These are phyloP conservation scores for Pseudomicrostroma phylloplanum DNA, from an alignment of 1,284 basidiomycete genomes.

Conservation along the genomic window DNA sequence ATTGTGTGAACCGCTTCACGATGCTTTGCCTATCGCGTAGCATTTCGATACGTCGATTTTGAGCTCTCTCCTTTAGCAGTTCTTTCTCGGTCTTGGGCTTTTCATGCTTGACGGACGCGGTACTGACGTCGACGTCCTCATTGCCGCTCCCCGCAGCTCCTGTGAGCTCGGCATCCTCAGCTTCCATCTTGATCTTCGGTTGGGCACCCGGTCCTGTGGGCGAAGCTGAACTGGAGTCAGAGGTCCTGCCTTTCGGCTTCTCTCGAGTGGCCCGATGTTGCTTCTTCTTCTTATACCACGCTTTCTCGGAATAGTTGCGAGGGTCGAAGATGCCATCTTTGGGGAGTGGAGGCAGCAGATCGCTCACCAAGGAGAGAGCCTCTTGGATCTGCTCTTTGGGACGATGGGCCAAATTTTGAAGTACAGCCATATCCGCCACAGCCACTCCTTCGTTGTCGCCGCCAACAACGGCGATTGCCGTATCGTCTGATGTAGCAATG, in stretches of 20 bases:
- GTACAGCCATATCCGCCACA: constrained; percentile 77
- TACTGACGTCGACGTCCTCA: constrained; percentile 7
- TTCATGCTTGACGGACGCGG: constrained; percentile 23
- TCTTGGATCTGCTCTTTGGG: constrained; percentile 67
- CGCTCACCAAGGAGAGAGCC: constrained; percentile 39
- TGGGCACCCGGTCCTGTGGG: constrained; percentile 11
- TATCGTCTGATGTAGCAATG: constrained; percentile 20
- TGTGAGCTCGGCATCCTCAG: constrained; percentile 10
- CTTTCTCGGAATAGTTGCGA: constrained; percentile 80
- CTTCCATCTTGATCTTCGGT: constrained; percentile 5
- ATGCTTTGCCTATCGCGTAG: constrained; percentile 31
- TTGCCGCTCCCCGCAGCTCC: constrained; percentile 16
- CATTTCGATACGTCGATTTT: constrained; percentile 35
- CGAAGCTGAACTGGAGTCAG: neutral
- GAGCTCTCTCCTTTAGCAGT: constrained; percentile 28
- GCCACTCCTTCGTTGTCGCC: constrained; percentile 13
- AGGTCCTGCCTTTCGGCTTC: neutral
- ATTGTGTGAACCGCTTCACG: constrained; percentile 41
- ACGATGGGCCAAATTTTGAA: constrained; percentile 91
- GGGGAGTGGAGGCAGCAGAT: constrained; percentile 44
- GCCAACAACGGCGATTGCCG: constrained; percentile 20
- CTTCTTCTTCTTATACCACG: constrained; percentile 54
- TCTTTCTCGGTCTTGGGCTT: constrained; percentile 26
- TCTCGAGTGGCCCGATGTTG: constrained; percentile 8
- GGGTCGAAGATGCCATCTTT: constrained; percentile 87